These are phyloP conservation scores for Leishmania arabica DNA, from an alignment of 208 protist species.

Conservation along the genomic window DNA sequence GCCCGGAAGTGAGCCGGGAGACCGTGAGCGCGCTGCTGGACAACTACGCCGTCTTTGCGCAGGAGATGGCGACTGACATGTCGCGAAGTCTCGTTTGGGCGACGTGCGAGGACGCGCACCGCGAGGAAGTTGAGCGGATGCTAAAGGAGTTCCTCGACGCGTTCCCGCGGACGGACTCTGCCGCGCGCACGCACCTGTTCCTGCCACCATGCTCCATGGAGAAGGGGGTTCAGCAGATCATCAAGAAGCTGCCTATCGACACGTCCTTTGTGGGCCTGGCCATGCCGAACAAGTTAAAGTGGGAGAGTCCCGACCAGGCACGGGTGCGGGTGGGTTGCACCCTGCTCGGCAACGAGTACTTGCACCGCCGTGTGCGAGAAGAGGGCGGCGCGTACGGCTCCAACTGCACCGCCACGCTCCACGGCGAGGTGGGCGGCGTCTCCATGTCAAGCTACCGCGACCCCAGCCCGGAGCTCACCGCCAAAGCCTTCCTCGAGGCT, in stretches of 20 bases:
- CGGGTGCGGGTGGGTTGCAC: conserved; percentile 74
- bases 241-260: conserved; percentile 76
- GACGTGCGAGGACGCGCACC: conserved; percentile 78
- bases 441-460: conserved; percentile 92
- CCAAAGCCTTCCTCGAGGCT: conserved; percentile 72
- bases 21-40: conserved; percentile 42
- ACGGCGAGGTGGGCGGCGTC: conserved; percentile 76
- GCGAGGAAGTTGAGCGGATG: conserved; percentile 50
- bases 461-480: conserved; percentile 68
- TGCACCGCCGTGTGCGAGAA: conserved; percentile 90
- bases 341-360: conserved; percentile 83
- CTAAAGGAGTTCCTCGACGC: conserved; percentile 43
- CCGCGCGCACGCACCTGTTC: conserved; percentile 30
- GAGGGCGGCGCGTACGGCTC: conserved; percentile 92
- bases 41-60: conserved; percentile 45
- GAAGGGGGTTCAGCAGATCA: conserved; percentile 25
- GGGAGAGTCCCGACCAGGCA: conserved; percentile 66
- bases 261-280: conserved; percentile 82
- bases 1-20: conserved; percentile 30
- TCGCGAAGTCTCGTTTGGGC: conserved; percentile 70
- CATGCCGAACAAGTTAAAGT: conserved; percentile 61
- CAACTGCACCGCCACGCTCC: conserved; percentile 58
- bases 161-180: conserved; percentile 31
- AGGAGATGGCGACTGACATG: conserved; percentile 49
- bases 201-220: conserved; percentile 17